phyloP scores from a whole-genome alignment of 495 filamentous ascomycete species.

The Aspergillus conjunctus region DNA sequence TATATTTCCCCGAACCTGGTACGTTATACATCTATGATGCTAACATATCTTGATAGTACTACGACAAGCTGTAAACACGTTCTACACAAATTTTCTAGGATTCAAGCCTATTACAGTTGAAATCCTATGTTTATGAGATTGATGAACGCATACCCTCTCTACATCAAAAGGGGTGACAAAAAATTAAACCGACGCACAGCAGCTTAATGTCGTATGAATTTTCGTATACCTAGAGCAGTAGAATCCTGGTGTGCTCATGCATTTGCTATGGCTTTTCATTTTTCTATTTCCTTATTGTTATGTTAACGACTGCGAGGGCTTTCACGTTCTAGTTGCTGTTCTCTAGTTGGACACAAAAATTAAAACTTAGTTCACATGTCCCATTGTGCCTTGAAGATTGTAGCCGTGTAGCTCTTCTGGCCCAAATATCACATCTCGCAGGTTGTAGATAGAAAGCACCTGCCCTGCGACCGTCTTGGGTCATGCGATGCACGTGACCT shows the following conservation, averaged over 20 bases:
- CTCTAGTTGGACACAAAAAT: slow-evolving; percentile 41
- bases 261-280: slow-evolving; percentile 31
- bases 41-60: slow-evolving; percentile 75
- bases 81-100: slow-evolving; percentile 39
- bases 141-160: slow-evolving; percentile 55
- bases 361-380: slow-evolving; percentile 20
- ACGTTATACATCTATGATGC: slow-evolving; percentile 30
- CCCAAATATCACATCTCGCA: no score
- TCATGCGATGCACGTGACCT: slow-evolving; percentile 18
- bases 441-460: neutral
- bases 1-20: neutral
- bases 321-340: slow-evolving; percentile 29
- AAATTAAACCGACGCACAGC: slow-evolving; percentile 26
- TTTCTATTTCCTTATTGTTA: slow-evolving; percentile 34
- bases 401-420: neutral
- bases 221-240: slow-evolving; percentile 37
- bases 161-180: slow-evolving; percentile 31
- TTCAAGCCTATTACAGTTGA: slow-evolving; percentile 39
- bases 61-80: slow-evolving; percentile 91
- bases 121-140: slow-evolving; percentile 52
- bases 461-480: neutral
- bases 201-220: slow-evolving; percentile 34
- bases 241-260: slow-evolving; percentile 31
- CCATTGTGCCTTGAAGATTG: neutral
- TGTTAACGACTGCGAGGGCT: slow-evolving; percentile 32